Evolutionary conservation across 805 yeast species (phyloP).

Genomic region (Schwanniomyces polymorphus): DNA sequence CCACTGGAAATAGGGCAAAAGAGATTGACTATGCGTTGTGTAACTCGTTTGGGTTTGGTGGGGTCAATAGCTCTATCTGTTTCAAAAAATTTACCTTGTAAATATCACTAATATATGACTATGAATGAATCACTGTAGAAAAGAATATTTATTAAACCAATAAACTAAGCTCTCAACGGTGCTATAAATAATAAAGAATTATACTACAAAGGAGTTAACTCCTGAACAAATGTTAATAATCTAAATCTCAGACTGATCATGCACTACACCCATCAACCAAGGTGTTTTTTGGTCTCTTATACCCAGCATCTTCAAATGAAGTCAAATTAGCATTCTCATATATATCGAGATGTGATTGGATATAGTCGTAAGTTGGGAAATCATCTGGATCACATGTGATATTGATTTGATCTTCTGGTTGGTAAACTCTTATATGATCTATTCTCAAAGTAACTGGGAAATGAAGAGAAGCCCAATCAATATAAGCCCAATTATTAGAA

Average conservation of each 20-base stretch:
- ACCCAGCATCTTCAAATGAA: constrained; percentile 75
- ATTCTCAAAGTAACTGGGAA: constrained; percentile 37
- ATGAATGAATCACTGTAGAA: neutral
- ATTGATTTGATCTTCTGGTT: constrained; percentile 62
- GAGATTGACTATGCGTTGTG: constrained; percentile 62
- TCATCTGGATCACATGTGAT: constrained; percentile 85
- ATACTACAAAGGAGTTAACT: neutral
- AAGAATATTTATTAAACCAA: neutral
- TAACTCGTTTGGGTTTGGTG: constrained; percentile 97
- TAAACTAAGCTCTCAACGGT: neutral
- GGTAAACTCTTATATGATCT: constrained; percentile 59
- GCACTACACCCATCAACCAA: constrained; percentile 20
- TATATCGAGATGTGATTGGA: constrained; percentile 65
- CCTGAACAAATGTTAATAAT: neutral
- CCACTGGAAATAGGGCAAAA: constrained; percentile 40
- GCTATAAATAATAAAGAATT: neutral
- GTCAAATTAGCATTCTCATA: constrained; percentile 72
- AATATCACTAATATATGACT: neutral
- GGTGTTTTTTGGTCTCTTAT: constrained; percentile 39
- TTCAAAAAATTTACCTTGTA: constrained; percentile 28
- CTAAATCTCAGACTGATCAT: neutral
- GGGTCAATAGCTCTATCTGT: constrained; percentile 80
- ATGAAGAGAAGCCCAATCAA: constrained; percentile 33
- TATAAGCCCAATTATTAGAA: constrained; percentile 39
- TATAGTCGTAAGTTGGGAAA: constrained; percentile 85